These are phyloP conservation scores for Solanum peruvianum DNA, from an alignment of 257 asterid genomes.

Conservation along the genomic window DNA sequence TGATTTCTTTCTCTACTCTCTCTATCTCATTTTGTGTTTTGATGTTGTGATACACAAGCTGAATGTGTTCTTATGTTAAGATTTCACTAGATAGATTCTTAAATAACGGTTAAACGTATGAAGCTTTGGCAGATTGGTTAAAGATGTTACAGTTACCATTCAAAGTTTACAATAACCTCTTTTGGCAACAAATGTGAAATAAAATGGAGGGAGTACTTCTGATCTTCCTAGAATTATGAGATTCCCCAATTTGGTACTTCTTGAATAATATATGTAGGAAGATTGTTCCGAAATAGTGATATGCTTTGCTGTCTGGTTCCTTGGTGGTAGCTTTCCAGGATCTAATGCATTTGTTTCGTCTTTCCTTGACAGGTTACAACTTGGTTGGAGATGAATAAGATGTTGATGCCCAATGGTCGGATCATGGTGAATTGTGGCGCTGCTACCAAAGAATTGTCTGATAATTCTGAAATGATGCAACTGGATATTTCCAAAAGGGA, in stretches of 20 bases:
- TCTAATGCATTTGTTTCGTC: not conserved
- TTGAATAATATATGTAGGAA: not conserved
- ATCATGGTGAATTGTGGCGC: constrained; percentile 82
- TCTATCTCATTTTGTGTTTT: not conserved
- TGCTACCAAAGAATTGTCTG: constrained; percentile 14
- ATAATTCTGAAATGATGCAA: not conserved
- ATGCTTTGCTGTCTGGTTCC: not conserved
- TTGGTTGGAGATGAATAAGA: constrained; percentile 42
- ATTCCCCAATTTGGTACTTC: not conserved
- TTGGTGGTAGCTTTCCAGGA: not conserved
- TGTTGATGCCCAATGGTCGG: constrained; percentile 69
- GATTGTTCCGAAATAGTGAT: not conserved
- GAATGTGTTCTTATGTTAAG: not conserved
- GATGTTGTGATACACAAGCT: not conserved
- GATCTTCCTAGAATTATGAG: not conserved
- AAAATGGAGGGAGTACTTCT: not conserved
- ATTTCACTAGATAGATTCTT: not conserved
- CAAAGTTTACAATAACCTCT: not conserved
- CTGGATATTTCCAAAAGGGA: not conserved
- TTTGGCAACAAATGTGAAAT: not conserved
- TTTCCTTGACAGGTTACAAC: constrained; percentile 35
- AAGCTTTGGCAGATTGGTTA: not conserved
- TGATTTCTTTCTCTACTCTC: not conserved
- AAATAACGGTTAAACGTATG: not conserved
- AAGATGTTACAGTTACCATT: not conserved